Evolutionary conservation across 2,329 filamentous ascomycete species (phyloP), one percentile per base, ranked within the genome.

Genomic region (Periglandula ipomoeae): DNA sequence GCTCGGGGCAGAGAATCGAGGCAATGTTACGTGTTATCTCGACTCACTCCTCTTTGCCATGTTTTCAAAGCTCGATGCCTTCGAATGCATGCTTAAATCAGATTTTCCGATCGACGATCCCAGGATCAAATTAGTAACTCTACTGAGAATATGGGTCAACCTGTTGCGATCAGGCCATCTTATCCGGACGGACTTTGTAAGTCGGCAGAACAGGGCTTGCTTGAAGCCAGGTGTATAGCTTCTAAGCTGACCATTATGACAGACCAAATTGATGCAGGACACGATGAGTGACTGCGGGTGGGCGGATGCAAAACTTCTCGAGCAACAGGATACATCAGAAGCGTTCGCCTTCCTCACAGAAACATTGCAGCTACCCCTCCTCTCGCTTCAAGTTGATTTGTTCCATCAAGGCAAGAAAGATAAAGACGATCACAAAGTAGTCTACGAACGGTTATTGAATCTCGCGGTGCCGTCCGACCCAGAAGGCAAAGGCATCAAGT

Each of bases 341-440:
- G 90, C 90, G 1, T 97, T 97, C 62, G 87, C 84, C 0, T 96
- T 96, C 63, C 89, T 98, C 54, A 95, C 91, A 0, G 90, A 89
- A 56, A 89, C 85, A 20, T 75, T 98, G 19, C 84, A 95, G 58
- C 68, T 97, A 15, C 93, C 93, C 6, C 74, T 97, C 2, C 76
- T 97, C 23, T 90, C 90, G 0, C 69, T 97, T 34, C 94, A 95
- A 62, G 91, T 96, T 72, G 90, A 97, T 61, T 82, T 97, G 13
- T 96, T 91, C 57, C 93, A 96, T 60, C 87, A 89, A 22, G 93
- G 91, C 13, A 89, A 87, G 60, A 85, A 87, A 53, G 84, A 85
- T 44, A 80, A 81, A 37, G 89, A 94, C 55, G 93, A 98, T 59
- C 91, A 97, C 71, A 95, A 94, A 62, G 88, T 95, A 50, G 82